A percentile compares a stretch with the other conserved stretches of the same genome.
Evolutionary conservation across 106 monocot genomes (phyloP).

Genomic region (Triglochin maritima): DNA sequence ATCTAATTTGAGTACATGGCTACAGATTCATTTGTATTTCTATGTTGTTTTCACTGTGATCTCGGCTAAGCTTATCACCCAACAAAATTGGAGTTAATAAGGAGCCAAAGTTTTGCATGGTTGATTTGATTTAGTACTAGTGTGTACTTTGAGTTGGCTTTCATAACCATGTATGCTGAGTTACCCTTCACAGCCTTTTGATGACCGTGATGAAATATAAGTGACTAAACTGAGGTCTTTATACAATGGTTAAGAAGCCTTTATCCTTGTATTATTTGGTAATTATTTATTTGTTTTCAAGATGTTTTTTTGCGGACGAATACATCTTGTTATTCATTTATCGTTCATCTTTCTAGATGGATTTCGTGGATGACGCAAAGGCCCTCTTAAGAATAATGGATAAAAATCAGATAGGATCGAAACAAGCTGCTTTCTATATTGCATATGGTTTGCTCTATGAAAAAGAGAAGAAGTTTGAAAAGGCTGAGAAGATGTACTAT

Average conservation of each 20-base stretch:
- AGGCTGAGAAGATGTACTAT: slow-evolving; percentile 74
- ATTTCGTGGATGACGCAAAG: slow-evolving; percentile 79
- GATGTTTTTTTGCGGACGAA: background rate
- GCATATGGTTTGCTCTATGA: slow-evolving; percentile 83
- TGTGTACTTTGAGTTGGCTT: no score
- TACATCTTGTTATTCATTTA: background rate
- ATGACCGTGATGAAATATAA: no score
- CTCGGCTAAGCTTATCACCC: no score
- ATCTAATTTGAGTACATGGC: no score
- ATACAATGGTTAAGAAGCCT: background rate
- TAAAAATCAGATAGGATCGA: slow-evolving; percentile 59
- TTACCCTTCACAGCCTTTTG: no score
- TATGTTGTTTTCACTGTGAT: no score
- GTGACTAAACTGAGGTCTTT: no score
- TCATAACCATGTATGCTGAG: no score
- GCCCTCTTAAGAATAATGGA: slow-evolving; percentile 73
- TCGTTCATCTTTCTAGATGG: slow-evolving; percentile 45
- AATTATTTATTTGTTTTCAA: background rate
- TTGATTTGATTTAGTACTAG: no score
- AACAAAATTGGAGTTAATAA: no score
- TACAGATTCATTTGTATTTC: no score
- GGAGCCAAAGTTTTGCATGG: no score
- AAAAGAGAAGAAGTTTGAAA: slow-evolving; percentile 60
- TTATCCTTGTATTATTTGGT: background rate
- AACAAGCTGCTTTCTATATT: slow-evolving; percentile 52